These are phyloP conservation scores for Trapa bicornis DNA, from an alignment of 345 rosid genomes.

Conservation along the genomic window DNA sequence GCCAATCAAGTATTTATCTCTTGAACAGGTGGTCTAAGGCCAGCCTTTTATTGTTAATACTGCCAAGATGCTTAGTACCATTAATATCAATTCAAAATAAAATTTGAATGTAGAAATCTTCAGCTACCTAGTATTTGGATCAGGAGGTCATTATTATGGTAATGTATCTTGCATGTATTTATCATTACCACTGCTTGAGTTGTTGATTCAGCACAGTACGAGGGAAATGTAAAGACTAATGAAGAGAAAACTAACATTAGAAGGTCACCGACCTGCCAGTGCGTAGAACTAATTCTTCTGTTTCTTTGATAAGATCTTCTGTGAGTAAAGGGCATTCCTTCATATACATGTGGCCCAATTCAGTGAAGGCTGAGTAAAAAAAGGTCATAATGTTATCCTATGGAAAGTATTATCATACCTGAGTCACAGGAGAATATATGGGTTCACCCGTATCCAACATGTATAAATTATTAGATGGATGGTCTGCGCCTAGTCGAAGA, in stretches of 20 bases:
- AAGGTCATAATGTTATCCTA: constrained; percentile 3
- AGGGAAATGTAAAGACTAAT: not conserved
- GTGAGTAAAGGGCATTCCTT: constrained; percentile 94
- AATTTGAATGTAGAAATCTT: not conserved
- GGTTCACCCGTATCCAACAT: constrained; percentile 95
- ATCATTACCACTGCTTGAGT: not conserved
- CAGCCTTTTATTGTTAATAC: not conserved
- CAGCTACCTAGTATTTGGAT: not conserved
- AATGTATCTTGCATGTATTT: not conserved
- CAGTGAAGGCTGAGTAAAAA: constrained; percentile 3
- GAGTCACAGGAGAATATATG: constrained; percentile 67
- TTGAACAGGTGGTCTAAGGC: not conserved
- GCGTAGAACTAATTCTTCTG: constrained; percentile 88
- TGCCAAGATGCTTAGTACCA: not conserved
- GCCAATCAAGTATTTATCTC: not conserved
- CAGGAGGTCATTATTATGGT: not conserved
- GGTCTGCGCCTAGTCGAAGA: constrained; percentile 60
- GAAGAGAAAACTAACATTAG: not conserved
- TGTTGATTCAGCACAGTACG: not conserved
- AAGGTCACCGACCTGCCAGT: constrained; percentile 70
- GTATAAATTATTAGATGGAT: constrained; percentile 39
- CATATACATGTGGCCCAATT: constrained; percentile 13
- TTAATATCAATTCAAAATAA: not conserved
- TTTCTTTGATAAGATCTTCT: constrained; percentile 90
- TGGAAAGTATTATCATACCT: constrained; percentile 38